Percentiles rank a stretch among this genome's conserved stretches.
These are phyloP conservation scores for Thermochaetoides thermophila DNA, from an alignment of 495 filamentous ascomycete genomes.

Conservation along the genomic window DNA sequence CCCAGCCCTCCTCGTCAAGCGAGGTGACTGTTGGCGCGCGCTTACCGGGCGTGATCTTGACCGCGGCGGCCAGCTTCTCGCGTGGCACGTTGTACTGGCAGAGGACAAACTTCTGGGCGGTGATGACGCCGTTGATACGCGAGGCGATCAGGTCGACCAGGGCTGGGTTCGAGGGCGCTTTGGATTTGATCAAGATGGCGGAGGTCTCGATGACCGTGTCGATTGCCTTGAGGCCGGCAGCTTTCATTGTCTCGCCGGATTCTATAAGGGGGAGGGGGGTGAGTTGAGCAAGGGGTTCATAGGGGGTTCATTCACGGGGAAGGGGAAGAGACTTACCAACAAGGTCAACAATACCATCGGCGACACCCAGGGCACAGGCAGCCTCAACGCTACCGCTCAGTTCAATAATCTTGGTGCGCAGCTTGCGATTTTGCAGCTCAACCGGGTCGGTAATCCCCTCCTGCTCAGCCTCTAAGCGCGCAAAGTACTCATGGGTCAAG, in stretches of 20 bases:
- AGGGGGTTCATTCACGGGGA: slow-evolving; percentile 4
- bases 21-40: slow-evolving; percentile 81
- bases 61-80: slow-evolving; percentile 45
- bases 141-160: slow-evolving; percentile 69
- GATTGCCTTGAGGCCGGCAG: slow-evolving; percentile 89
- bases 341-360: slow-evolving; percentile 93
- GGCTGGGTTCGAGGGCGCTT: slow-evolving; percentile 58
- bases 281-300: background rate
- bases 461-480: slow-evolving; percentile 46
- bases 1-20: slow-evolving; percentile 81
- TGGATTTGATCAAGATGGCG: slow-evolving; percentile 85
- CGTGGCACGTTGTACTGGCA: slow-evolving; percentile 93
- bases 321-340: slow-evolving; percentile 51
- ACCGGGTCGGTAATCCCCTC: slow-evolving; percentile 17
- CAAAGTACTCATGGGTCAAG: slow-evolving; percentile 69
- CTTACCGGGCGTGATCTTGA: slow-evolving; percentile 80
- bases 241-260: slow-evolving; percentile 97
- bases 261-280: slow-evolving; percentile 34
- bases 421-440: slow-evolving; percentile 26
- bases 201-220: slow-evolving; percentile 79
- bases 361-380: slow-evolving; percentile 87
- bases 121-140: slow-evolving; percentile 84
- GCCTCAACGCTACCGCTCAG: slow-evolving; percentile 93
- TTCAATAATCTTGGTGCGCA: slow-evolving; percentile 76
- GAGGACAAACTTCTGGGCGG: slow-evolving; percentile 84